These are phyloP conservation scores for Penicillium freii DNA, from an alignment of 2,329 filamentous ascomycete species.

Conservation along the genomic window DNA sequence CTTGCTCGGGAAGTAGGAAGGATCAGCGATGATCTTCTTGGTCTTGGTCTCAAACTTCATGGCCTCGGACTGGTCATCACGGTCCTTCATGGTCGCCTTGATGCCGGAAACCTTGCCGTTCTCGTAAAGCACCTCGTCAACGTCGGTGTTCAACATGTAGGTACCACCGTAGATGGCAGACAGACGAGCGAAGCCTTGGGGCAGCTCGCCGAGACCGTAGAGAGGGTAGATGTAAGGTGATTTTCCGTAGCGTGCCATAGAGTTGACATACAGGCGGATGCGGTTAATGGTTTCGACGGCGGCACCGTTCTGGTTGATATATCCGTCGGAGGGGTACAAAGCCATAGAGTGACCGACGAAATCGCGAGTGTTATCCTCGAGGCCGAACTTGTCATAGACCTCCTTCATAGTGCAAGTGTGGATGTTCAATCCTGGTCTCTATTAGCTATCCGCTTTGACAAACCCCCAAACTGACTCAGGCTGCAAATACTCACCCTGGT, in stretches of 20 bases:
- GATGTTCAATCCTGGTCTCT: constrained; percentile 69
- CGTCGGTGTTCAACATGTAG: constrained; percentile 96
- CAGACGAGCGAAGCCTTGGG: constrained; percentile 93
- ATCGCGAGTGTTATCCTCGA: constrained; percentile 84
- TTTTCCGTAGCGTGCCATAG: constrained; percentile 95
- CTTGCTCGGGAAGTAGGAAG: constrained; percentile 93
- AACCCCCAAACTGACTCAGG: constrained; percentile 29
- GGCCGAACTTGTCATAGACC: constrained; percentile 96
- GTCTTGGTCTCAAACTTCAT: constrained; percentile 97
- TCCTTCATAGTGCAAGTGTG: constrained; percentile 86
- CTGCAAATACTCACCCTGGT: constrained; percentile 68
- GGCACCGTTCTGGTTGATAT: constrained; percentile 69
- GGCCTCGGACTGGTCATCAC: constrained; percentile 67
- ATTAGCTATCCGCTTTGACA: constrained; percentile 19
- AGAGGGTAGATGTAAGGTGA: constrained; percentile 99
- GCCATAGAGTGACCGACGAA: constrained; percentile 99
- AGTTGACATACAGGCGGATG: constrained; percentile 95
- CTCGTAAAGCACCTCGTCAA: constrained; percentile 87
- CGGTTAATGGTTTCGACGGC: constrained; percentile 85
- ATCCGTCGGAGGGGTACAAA: constrained; percentile 85
- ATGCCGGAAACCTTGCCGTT: constrained; percentile 84
- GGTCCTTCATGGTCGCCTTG: constrained; percentile 93
- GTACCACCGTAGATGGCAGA: constrained; percentile 98
- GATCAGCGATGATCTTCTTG: constrained; percentile 93
- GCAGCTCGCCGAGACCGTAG: constrained; percentile 94